Conservation (phyloP, 2,329 filamentous ascomycete genomes). For the Amesomyces nigricolor region DNA sequence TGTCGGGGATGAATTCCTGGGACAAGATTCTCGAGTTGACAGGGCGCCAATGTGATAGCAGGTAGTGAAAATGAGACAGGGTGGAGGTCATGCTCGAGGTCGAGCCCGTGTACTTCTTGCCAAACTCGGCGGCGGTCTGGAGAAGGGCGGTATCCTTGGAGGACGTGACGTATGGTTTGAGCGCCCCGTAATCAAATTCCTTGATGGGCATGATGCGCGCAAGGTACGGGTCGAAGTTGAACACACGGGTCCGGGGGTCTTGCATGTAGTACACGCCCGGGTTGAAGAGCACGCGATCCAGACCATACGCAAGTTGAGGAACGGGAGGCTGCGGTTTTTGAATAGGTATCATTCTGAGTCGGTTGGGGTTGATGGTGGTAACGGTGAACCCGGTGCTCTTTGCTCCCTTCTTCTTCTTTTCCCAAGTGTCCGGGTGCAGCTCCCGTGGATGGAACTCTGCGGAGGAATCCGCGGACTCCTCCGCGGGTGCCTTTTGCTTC, state of each 20-base stretch:
- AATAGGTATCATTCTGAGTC: constrained; percentile 31
- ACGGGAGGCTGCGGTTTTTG: constrained; percentile 35
- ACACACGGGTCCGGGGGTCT: constrained; percentile 80
- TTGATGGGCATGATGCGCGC: constrained; percentile 86
- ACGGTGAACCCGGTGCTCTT: not conserved
- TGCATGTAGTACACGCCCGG: constrained; percentile 87
- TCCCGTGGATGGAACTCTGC: not conserved
- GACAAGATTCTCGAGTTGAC: constrained; percentile 65
- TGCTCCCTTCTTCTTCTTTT: not conserved
- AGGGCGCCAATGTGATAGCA: constrained; percentile 76
- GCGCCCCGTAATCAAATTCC: constrained; percentile 85
- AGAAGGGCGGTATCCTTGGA: constrained; percentile 73
- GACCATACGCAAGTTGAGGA: constrained; percentile 63
- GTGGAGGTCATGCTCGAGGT: constrained; percentile 94
- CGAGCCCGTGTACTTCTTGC: constrained; percentile 83
- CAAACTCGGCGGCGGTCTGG: constrained; percentile 58
- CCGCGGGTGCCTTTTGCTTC: too few relatives aligned
- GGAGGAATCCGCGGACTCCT: too few relatives aligned
- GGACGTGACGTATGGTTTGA: constrained; percentile 86
- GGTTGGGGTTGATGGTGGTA: constrained; percentile 24
- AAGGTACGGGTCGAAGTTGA: constrained; percentile 95
- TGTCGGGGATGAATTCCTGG: constrained; percentile 56
- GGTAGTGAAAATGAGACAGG: constrained; percentile 85
- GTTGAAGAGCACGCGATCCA: constrained; percentile 93
- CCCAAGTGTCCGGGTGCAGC: not conserved